Percentiles rank a stretch among this genome's conserved stretches.
Evolutionary conservation across 2,329 filamentous ascomycete genomes (phyloP).

Genomic region (Teratosphaeria destructans): DNA sequence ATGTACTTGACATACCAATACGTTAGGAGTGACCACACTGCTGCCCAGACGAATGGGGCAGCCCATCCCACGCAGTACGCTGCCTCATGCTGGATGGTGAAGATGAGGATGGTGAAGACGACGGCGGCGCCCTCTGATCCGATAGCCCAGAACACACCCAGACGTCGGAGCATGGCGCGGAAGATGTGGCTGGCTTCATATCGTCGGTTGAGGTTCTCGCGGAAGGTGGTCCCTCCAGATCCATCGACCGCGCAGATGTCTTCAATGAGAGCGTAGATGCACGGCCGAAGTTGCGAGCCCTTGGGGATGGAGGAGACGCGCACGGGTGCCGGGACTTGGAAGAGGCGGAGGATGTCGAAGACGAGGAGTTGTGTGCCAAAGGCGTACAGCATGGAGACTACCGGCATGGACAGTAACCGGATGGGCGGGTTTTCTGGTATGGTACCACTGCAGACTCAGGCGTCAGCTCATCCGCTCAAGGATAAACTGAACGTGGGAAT

Average conservation of each 20-base stretch:
- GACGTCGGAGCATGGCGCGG: slow-evolving; percentile 41
- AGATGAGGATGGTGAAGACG: slow-evolving; percentile 35
- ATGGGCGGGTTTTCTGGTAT: slow-evolving; percentile 39
- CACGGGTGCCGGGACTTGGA: slow-evolving; percentile 36
- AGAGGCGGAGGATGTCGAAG: slow-evolving; percentile 38
- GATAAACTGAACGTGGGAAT: neutral
- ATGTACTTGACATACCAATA: slow-evolving; percentile 34
- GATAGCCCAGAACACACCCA: slow-evolving; percentile 44
- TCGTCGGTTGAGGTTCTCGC: slow-evolving; percentile 40
- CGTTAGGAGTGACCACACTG: slow-evolving; percentile 36
- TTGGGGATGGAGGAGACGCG: slow-evolving; percentile 44
- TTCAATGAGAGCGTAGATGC: slow-evolving; percentile 45
- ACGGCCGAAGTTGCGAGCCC: slow-evolving; percentile 41
- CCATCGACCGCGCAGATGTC: slow-evolving; percentile 46
- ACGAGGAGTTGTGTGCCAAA: slow-evolving; percentile 42
- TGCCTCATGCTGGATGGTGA: slow-evolving; percentile 37
- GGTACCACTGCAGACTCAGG: slow-evolving; percentile 28
- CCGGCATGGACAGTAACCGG: slow-evolving; percentile 44
- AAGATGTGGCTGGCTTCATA: slow-evolving; percentile 46
- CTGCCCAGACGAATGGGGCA: slow-evolving; percentile 41
- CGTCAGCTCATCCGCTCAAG: neutral
- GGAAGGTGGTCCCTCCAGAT: slow-evolving; percentile 42
- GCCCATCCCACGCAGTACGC: slow-evolving; percentile 42
- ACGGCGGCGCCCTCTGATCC: slow-evolving; percentile 32
- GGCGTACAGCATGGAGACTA: slow-evolving; percentile 41